Evolutionary conservation across 805 yeast species (phyloP), one percentile per base, ranked within the genome.

Genomic region (Candida insectalens): DNA sequence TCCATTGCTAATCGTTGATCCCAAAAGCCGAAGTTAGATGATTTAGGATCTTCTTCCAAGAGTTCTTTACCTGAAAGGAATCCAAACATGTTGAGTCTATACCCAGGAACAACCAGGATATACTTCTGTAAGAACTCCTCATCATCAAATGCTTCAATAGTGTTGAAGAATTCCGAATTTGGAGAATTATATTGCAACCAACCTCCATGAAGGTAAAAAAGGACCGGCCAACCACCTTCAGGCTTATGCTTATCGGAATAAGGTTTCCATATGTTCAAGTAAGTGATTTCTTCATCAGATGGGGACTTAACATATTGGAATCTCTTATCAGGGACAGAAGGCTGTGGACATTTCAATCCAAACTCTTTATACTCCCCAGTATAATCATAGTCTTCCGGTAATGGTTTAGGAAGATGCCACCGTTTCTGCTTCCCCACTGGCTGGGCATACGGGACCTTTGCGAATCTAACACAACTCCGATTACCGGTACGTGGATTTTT

Each of bases 1-100:
- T 60, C 59, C 4, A 69, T 45, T 0, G 67, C 71, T 23, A 51
- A 37, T 34, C 62, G 48, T 44, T 67, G 75, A 47, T 70, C 76
- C 60, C 63, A 60, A 32, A 67, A 51, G 5, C 68, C 69, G 32
- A 53, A 56, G 42, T 68, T 46, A 37, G 43, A 34, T 27, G 35
- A 26, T 16, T 30, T 16, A 21, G 58, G 51, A 18, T 53, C 54
- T 25, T 54, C 59, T 15, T 51, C 59, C 34, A 55, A 32, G 36
- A 55, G 44, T 40, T 70, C 65, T 51, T 57, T 59, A 8, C 56
- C 40, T 2, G 62, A 41, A 19, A 63, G 33, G 39, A 64, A 45
- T 36, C 66, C 55, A 53, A 56, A 55, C 27, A 59, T 48, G 36
- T 60, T 60, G 29, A 63, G 51, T 26, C 73, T 62, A 38, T 64